These are phyloP conservation scores for Starmera caribaea DNA, from an alignment of 805 yeast species.

Conservation along the genomic window DNA sequence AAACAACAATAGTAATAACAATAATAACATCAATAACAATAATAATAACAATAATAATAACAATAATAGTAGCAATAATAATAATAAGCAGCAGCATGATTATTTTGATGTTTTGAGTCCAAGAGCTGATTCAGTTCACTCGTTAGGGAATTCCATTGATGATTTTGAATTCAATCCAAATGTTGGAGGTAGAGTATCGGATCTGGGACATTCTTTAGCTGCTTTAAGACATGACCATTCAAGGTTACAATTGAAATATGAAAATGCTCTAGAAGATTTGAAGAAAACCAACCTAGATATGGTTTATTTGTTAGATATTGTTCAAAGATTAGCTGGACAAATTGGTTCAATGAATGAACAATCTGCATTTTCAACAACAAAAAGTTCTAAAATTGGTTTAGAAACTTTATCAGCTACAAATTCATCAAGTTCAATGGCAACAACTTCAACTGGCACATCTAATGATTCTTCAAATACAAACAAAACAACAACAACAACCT, in stretches of 20 bases:
- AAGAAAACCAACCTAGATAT: constrained; percentile 42
- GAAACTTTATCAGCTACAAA: constrained; percentile 13
- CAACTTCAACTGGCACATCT: background rate
- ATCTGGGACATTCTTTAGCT: constrained; percentile 28
- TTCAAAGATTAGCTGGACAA: constrained; percentile 20
- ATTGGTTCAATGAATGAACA: constrained; percentile 3
- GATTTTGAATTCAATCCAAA: constrained; percentile 1
- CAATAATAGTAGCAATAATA: too few species aligned
- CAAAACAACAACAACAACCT: constrained; percentile 3
- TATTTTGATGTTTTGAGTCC: too few species aligned
- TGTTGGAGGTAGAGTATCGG: constrained; percentile 19
- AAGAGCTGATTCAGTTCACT: too few species aligned
- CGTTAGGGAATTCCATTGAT: constrained; percentile 1
- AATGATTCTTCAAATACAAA: constrained; percentile 6
- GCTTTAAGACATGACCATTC: constrained; percentile 33
- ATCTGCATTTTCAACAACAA: constrained; percentile 4
- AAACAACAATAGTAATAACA: constrained; percentile 2
- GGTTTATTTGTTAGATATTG: constrained; percentile 39
- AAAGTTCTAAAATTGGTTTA: constrained; percentile 8
- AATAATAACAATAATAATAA: too few species aligned
- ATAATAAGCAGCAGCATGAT: too few species aligned
- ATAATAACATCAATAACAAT: constrained; percentile 4
- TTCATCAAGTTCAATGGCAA: constrained; percentile 3
- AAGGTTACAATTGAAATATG: constrained; percentile 34
- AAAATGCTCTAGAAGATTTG: constrained; percentile 36